A percentile compares a stretch with the other conserved stretches of the same genome.
These are phyloP conservation scores for Entrophospora sp. DNA, from an alignment of 192 early-diverging fungal species.

Conservation along the genomic window DNA sequence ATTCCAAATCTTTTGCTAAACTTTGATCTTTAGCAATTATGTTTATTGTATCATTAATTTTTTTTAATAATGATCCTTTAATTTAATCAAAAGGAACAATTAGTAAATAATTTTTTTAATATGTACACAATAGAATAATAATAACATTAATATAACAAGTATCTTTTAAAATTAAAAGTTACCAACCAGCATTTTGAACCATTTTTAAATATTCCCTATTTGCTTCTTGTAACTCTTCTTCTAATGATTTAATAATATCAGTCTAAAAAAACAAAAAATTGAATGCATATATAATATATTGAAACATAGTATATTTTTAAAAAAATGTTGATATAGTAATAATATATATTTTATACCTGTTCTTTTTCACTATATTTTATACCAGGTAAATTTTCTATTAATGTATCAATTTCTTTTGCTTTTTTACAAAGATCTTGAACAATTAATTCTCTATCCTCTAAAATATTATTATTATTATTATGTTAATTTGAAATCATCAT, in stretches of 20 bases:
- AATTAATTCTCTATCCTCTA: constrained; percentile 28
- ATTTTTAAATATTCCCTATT: constrained; percentile 30
- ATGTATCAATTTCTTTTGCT: constrained; percentile 30
- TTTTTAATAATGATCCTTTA: constrained; percentile 22
- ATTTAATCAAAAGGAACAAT: neutral
- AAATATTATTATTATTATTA: neutral
- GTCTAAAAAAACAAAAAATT: constrained; percentile 13
- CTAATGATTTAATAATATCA: constrained; percentile 21
- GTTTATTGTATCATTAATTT: constrained; percentile 26
- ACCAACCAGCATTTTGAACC: constrained; percentile 24
- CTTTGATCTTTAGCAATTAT: constrained; percentile 28
- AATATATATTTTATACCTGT: constrained; percentile 15
- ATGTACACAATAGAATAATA: neutral
- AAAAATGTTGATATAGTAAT: neutral
- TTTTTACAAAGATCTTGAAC: constrained; percentile 32
- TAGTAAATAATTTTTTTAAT: constrained; percentile 10
- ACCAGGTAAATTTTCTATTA: constrained; percentile 35
- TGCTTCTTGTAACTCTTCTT: constrained; percentile 26
- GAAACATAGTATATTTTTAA: neutral
- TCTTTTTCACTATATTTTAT: constrained; percentile 30
- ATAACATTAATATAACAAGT: neutral
- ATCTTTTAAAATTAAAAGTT: neutral
- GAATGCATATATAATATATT: neutral
- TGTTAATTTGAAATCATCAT: neutral
- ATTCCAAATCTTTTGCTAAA: neutral